phyloP scores from a whole-genome alignment of 345 rosid species.

The Trapa bicornis region DNA sequence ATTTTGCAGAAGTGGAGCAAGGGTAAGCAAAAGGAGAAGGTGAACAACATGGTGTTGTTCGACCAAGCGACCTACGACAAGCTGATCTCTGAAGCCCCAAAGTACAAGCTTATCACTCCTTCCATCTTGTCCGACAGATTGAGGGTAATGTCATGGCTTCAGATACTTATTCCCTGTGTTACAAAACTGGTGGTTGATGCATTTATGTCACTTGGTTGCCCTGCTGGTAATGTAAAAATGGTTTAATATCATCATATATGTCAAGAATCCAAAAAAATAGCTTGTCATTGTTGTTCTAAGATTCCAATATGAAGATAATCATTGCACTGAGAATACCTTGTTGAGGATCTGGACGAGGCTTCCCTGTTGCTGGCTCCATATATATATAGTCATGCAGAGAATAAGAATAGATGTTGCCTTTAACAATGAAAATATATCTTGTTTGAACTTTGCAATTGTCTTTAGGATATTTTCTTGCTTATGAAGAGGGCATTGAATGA shows the following conservation, averaged over 20 bases:
- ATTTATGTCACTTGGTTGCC: not conserved
- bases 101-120: constrained; percentile 43
- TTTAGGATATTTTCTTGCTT: not conserved
- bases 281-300: not conserved
- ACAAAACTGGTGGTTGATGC: not conserved
- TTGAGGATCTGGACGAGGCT: not conserved
- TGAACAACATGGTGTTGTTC: constrained; percentile 44
- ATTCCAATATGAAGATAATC: not conserved
- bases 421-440: not conserved
- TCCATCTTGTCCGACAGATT: constrained; percentile 44
- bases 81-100: constrained; percentile 35
- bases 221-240: not conserved
- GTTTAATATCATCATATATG: not conserved
- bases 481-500: not conserved
- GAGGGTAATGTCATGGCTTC: constrained; percentile 19
- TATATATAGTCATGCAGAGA: not conserved
- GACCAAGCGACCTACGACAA: constrained; percentile 42
- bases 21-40: constrained; percentile 56
- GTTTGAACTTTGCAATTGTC: not conserved
- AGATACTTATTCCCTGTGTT: not conserved
- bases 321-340: not conserved
- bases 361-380: not conserved
- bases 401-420: not conserved
- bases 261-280: not conserved
- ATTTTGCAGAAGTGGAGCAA: constrained; percentile 45